Evolutionary conservation across 257 asterid genomes (phyloP).

Genomic region (Buddleja alternifolia): DNA sequence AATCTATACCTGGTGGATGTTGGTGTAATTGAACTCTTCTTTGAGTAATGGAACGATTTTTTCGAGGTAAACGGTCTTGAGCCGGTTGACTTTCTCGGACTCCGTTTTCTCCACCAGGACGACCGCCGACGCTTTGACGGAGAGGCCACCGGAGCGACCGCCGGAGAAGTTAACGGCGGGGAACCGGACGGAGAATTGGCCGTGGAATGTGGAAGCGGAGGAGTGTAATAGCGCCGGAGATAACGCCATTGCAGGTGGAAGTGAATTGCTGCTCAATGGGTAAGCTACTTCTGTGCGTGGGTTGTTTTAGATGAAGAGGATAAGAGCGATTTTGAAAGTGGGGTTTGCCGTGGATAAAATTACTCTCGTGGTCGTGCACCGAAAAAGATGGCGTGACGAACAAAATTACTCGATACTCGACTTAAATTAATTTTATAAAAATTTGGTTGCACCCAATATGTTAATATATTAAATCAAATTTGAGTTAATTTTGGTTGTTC

Average conservation of each 20-base stretch:
- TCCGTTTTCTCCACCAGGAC: slow-evolving; percentile 86
- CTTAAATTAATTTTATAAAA: too few relatives aligned
- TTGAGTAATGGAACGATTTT: slow-evolving; percentile 77
- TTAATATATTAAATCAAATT: too few relatives aligned
- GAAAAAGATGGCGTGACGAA: too few relatives aligned
- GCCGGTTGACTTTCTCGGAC: slow-evolving; percentile 65
- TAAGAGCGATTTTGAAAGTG: slow-evolving; percentile 29
- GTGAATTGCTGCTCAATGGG: slow-evolving; percentile 17
- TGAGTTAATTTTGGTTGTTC: too few relatives aligned
- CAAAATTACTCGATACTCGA: too few relatives aligned
- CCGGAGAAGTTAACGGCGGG: slow-evolving; percentile 39
- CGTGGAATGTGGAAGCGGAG: slow-evolving; percentile 59
- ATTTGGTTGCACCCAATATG: too few relatives aligned
- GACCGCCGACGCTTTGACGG: slow-evolving; percentile 64
- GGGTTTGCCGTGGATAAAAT: slow-evolving; percentile 5
- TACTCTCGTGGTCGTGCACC: slow-evolving; percentile 19
- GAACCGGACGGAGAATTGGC: slow-evolving; percentile 48
- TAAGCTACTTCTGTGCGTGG: slow-evolving; percentile 20
- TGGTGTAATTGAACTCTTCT: slow-evolving; percentile 83
- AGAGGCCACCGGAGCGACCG: slow-evolving; percentile 41
- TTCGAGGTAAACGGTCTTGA: slow-evolving; percentile 70
- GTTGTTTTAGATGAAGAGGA: slow-evolving; percentile 35
- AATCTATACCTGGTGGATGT: slow-evolving; percentile 74
- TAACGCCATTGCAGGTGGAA: slow-evolving; percentile 59
- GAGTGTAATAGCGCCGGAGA: slow-evolving; percentile 75